These are phyloP conservation scores for Ceriops tagal DNA, from an alignment of 345 rosid genomes.

Conservation along the genomic window DNA sequence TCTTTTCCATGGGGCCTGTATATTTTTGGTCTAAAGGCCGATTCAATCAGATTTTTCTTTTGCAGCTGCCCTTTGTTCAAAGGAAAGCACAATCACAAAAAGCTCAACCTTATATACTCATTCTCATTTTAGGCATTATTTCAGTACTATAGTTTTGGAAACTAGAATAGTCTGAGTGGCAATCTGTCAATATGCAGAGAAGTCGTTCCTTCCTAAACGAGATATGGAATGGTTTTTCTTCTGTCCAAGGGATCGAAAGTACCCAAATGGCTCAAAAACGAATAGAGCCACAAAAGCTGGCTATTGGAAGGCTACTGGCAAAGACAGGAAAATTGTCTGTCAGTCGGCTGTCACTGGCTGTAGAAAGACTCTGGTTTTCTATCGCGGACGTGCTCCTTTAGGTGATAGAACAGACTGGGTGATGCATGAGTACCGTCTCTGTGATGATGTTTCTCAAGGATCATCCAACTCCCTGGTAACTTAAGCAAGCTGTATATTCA, in stretches of 20 bases:
- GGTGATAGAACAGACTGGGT: conserved; percentile 77
- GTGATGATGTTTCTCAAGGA: conserved; percentile 49
- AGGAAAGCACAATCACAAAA: neutral
- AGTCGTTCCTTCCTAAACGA: conserved; percentile 68
- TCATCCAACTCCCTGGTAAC: conserved; percentile 53
- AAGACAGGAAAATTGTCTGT: conserved; percentile 66
- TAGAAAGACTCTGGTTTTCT: conserved; percentile 81
- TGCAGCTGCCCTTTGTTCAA: neutral
- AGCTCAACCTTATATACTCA: neutral
- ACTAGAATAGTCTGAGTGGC: neutral
- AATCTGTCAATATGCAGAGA: conserved; percentile 45
- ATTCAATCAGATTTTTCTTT: conserved; percentile 4
- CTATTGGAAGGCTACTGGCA: conserved; percentile 95
- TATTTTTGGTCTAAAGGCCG: conserved; percentile 17
- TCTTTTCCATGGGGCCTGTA: conserved; percentile 19
- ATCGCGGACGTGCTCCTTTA: conserved; percentile 71
- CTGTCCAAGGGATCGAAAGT: conserved; percentile 78
- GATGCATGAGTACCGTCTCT: conserved; percentile 85
- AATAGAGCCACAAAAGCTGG: conserved; percentile 89
- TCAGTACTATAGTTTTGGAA: neutral
- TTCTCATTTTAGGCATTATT: neutral
- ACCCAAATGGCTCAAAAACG: conserved; percentile 74
- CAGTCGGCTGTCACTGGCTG: conserved; percentile 47
- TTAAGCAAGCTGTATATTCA: neutral
- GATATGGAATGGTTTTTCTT: conserved; percentile 96